These are phyloP conservation scores for Rhodomyrtus tomentosa DNA, from an alignment of 345 rosid species.

Conservation along the genomic window DNA sequence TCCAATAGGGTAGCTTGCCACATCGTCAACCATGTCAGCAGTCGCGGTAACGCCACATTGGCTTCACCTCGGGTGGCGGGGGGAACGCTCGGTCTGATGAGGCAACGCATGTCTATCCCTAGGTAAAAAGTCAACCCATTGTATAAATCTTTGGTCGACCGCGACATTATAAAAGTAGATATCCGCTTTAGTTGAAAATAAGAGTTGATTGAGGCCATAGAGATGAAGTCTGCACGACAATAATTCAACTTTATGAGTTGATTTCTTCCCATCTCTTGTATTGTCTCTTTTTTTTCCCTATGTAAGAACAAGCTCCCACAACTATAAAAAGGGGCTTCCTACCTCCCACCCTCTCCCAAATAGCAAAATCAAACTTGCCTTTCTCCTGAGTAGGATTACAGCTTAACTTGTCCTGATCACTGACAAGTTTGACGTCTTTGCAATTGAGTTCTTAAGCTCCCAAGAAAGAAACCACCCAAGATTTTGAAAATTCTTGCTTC, in stretches of 20 bases:
- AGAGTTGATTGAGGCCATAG: not conserved
- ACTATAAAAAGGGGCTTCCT: not conserved
- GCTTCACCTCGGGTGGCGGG: not conserved
- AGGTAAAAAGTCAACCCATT: not conserved
- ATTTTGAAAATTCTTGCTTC: not conserved
- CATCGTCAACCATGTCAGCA: not conserved
- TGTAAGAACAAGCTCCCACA: not conserved
- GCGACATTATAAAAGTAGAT: not conserved
- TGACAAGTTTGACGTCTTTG: not conserved
- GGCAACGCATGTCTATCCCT: not conserved
- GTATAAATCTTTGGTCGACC: not conserved
- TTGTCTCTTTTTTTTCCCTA: not conserved
- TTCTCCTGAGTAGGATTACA: not conserved
- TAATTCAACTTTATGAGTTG: not conserved
- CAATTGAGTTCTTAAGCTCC: not conserved
- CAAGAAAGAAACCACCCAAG: not conserved
- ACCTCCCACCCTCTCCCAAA: not conserved
- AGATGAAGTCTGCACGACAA: not conserved
- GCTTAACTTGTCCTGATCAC: not conserved
- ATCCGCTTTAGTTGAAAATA: not conserved
- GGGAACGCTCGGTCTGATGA: not conserved
- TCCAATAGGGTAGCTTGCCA: not conserved
- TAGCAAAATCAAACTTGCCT: not conserved
- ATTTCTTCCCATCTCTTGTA: not conserved
- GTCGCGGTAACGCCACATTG: not conserved